Evolutionary conservation across 805 yeast species (phyloP).

Genomic region (Candida glaebosa): DNA sequence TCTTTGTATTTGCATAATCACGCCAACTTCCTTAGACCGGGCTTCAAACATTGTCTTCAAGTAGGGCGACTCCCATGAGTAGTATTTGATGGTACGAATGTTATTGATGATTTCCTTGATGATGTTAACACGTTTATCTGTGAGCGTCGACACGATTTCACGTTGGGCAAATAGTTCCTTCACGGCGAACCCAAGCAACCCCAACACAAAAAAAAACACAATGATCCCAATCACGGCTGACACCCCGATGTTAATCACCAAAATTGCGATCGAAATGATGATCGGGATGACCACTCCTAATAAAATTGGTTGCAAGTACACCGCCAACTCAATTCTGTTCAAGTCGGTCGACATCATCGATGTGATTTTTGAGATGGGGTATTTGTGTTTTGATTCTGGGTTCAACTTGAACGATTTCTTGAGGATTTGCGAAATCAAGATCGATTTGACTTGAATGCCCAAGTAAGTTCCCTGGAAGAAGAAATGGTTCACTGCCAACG

Average conservation of each 20-base stretch:
- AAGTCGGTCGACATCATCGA: conserved; percentile 42
- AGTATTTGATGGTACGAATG: conserved; percentile 42
- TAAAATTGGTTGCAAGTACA: conserved; percentile 41
- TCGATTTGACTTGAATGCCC: conserved; percentile 39
- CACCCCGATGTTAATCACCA: conserved; percentile 36
- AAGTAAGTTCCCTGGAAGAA: conserved; percentile 41
- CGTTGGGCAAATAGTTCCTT: conserved; percentile 18
- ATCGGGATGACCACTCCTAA: conserved; percentile 43
- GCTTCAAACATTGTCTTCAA: conserved; percentile 28
- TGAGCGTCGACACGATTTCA: conserved; percentile 32
- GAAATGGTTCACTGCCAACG: conserved; percentile 37
- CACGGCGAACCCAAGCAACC: background rate
- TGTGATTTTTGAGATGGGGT: conserved; percentile 38
- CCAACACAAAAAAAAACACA: conserved; percentile 17
- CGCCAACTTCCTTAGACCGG: conserved; percentile 38
- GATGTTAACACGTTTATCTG: conserved; percentile 40
- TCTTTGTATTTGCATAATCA: conserved; percentile 38
- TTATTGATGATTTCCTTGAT: conserved; percentile 42
- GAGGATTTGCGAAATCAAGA: conserved; percentile 37
- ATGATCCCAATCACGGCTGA: conserved; percentile 41
- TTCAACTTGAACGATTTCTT: conserved; percentile 37
- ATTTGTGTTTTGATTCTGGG: conserved; percentile 29
- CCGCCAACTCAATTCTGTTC: conserved; percentile 41
- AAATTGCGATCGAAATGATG: conserved; percentile 33
- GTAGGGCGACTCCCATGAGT: conserved; percentile 47